Evolutionary conservation across 2,329 filamentous ascomycete species (phyloP), one percentile per base, ranked within the genome.

Genomic region (Blastomyces silverae): DNA sequence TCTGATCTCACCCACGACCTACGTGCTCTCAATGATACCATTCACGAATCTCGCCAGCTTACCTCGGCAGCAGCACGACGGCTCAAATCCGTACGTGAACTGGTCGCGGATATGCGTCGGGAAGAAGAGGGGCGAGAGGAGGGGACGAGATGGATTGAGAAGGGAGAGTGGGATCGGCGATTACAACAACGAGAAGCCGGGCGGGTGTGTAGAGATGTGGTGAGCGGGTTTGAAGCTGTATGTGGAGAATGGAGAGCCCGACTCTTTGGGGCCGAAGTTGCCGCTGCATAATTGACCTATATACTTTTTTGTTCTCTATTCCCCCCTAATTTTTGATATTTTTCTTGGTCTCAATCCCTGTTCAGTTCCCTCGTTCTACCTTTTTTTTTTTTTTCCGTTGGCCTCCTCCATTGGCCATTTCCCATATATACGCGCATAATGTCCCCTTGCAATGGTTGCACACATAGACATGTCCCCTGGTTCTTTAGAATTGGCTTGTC

Each of bases 11-110:
- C 93, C 10, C 85, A 91, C 71, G 90, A 91, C 7, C 84, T 99
- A 58, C 91, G 91, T 70, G 89, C 91, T 69, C 82, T 99, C 4
- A 91, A 90, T 7, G 94, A 99, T 75, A 92, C 91, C 3, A 82
- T 99, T 44, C 93, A 97, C 77, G 96, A 97, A 88, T 92, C 89
- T 42, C 87, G 91, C 15, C 93, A 97, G 77, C 89, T 90, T 0
- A 94, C 91, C 0, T 89, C 87, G 2, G 89, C 89, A 11, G 94
- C 93, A 1, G 87, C 89, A 2, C 83, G 94, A 64, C 85, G 91
- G 56, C 80, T 99, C 62, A 88, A 89, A 70, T 90, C 87, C 46
- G 92, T 91, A 7, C 90, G 89, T 70, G 92, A 96, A 74, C 85
- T 96, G 66, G 88, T 97, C 1, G 85, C 87, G 1, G 93, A 97